These are phyloP conservation scores for Limonomyces culmigenus DNA, from an alignment of 1,284 basidiomycete genomes.

Conservation along the genomic window DNA sequence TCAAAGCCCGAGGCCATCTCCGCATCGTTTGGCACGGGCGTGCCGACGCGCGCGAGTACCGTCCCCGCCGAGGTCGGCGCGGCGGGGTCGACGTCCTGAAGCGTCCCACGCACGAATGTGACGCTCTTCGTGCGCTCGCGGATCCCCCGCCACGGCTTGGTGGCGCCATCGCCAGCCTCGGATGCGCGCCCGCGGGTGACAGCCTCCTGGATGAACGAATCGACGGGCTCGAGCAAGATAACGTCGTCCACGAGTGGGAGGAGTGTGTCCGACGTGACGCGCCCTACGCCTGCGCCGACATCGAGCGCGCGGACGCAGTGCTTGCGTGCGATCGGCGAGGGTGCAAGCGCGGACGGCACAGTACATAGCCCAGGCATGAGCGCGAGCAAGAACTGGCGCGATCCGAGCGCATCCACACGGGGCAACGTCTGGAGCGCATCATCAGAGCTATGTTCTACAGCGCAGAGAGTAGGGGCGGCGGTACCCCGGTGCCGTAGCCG, in stretches of 20 bases:
- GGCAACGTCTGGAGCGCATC: constrained; percentile 52
- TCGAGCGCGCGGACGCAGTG: constrained; percentile 63
- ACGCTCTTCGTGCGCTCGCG: constrained; percentile 52
- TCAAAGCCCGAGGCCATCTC: constrained; percentile 44
- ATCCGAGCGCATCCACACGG: constrained; percentile 75
- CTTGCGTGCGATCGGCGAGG: constrained; percentile 11
- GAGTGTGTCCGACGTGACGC: constrained; percentile 75
- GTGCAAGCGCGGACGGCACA: constrained; percentile 49
- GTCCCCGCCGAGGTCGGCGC: constrained; percentile 24
- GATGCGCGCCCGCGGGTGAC: constrained; percentile 29
- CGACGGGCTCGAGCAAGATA: constrained; percentile 76
- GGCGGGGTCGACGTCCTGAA: constrained; percentile 64
- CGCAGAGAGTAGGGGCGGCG: constrained; percentile 6
- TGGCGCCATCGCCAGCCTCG: constrained; percentile 5
- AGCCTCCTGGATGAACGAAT: constrained; percentile 60
- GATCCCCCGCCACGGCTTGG: constrained; percentile 50
- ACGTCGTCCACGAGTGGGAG: constrained; percentile 75
- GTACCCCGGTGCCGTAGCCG: constrained; percentile 58
- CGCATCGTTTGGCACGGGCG: constrained; percentile 39
- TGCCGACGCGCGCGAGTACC: constrained; percentile 22
- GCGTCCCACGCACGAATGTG: constrained; percentile 59
- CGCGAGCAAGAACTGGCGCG: constrained; percentile 70
- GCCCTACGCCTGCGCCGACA: constrained; percentile 82
- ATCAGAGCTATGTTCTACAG: constrained; percentile 2
- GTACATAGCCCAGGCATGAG: constrained; percentile 64